Percentiles rank a stretch among this genome's conserved stretches.
Conservation (phyloP, 2,329 filamentous ascomycete genomes). For the Pleomassaria siparia region DNA sequence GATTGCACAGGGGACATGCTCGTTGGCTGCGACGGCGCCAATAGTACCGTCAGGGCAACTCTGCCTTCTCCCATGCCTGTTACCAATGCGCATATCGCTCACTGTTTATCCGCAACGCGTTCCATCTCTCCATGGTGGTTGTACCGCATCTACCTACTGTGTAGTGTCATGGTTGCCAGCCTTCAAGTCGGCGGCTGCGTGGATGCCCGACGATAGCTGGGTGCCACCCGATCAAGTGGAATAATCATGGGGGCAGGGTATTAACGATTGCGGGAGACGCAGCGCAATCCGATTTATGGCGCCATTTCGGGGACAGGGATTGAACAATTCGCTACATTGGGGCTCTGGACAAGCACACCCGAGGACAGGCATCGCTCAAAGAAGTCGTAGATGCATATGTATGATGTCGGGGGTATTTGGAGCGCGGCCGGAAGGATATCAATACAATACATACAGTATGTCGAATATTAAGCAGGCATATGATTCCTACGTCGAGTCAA, state of each 20-base stretch:
- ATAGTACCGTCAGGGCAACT: no score
- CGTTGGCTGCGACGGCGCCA: no score
- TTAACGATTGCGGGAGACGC: conserved; percentile 34
- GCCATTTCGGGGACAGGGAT: conserved; percentile 21
- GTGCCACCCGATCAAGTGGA: conserved; percentile 24
- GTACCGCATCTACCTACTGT: no score
- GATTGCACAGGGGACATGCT: no score
- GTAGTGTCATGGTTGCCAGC: no score
- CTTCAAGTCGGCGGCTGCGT: conserved; percentile 16
- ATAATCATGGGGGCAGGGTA: conserved; percentile 24
- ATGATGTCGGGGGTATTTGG: conserved; percentile 15
- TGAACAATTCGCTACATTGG: conserved; percentile 11
- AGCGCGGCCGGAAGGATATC: conserved; percentile 14
- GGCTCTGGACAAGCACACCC: not conserved
- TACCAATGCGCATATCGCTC: conserved; percentile 27
- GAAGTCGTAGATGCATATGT: conserved; percentile 1
- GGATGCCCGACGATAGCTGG: conserved; percentile 18
- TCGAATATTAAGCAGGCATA: conserved; percentile 10
- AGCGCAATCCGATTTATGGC: conserved; percentile 40
- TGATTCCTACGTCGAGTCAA: not conserved
- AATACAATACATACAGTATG: no score
- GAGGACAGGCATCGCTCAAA: conserved; percentile 4
- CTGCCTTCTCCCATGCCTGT: not conserved
- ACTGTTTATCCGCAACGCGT: conserved; percentile 3
- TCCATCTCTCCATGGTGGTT: conserved; percentile 11